phyloP scores from a whole-genome alignment of 2,329 filamentous ascomycete species.

The Didymella exigua region DNA sequence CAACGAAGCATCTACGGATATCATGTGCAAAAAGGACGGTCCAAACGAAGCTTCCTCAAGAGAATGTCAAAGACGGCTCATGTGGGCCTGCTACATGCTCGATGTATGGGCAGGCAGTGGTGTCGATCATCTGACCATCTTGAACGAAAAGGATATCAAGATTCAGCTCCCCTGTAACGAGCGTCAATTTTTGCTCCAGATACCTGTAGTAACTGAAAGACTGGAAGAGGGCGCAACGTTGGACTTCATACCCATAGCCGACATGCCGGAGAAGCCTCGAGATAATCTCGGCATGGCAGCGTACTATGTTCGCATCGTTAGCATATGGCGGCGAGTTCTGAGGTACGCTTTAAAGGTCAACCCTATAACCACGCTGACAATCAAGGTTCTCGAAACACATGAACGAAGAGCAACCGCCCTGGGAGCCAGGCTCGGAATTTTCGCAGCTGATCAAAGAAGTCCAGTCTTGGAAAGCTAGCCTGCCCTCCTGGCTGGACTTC shows the following conservation, averaged over 20 bases:
- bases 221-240: slow-evolving; percentile 34
- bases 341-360: slow-evolving; percentile 20
- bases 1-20: slow-evolving; percentile 35
- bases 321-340: slow-evolving; percentile 40
- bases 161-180: slow-evolving; percentile 44
- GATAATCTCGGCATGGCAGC: slow-evolving; percentile 43
- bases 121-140: slow-evolving; percentile 41
- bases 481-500: slow-evolving; percentile 41
- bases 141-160: slow-evolving; percentile 42
- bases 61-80: slow-evolving; percentile 39
- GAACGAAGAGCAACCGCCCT: slow-evolving; percentile 40
- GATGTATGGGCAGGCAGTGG: slow-evolving; percentile 45
- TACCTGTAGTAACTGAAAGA: slow-evolving; percentile 37
- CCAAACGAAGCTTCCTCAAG: slow-evolving; percentile 39
- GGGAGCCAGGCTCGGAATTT: slow-evolving; percentile 38
- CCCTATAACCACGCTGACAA: not conserved
- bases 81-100: slow-evolving; percentile 46
- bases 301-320: slow-evolving; percentile 41
- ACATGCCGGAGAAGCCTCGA: slow-evolving; percentile 35
- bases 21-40: slow-evolving; percentile 35
- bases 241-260: slow-evolving; percentile 31
- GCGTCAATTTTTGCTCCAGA: slow-evolving; percentile 40
- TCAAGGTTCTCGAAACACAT: slow-evolving; percentile 39
- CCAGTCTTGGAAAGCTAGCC: slow-evolving; percentile 35
- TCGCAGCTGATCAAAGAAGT: slow-evolving; percentile 33